Conservation (phyloP, 352 stramenopile species). For the Phytophthora agathidicida region DNA sequence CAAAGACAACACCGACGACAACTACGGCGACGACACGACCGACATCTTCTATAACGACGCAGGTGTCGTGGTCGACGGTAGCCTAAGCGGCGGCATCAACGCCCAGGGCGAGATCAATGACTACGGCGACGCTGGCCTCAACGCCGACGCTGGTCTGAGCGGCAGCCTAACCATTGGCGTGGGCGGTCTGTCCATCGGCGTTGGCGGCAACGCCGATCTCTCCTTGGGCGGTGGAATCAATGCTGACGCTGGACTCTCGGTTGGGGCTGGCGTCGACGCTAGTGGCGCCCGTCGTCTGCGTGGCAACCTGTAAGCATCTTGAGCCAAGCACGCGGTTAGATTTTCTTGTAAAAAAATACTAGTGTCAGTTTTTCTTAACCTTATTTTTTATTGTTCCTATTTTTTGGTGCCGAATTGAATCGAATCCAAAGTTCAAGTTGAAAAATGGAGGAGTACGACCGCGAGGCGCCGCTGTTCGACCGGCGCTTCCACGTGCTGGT, state of each 20-base stretch:
- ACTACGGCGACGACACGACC: too few species aligned
- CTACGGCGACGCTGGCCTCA: too few species aligned
- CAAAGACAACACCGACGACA: too few species aligned
- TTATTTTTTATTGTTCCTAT: too few species aligned
- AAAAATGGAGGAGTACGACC: conserved; percentile 86
- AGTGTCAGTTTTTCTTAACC: too few species aligned
- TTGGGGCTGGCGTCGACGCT: not conserved
- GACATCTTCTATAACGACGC: too few species aligned
- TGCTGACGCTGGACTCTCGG: conserved; percentile 2
- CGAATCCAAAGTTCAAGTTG: conserved; percentile 1
- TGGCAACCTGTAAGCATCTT: not conserved
- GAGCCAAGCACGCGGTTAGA: too few species aligned
- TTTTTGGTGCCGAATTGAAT: conserved; percentile 20
- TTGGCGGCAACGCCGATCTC: not conserved
- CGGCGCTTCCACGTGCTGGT: conserved; percentile 84
- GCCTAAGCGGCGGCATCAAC: not conserved
- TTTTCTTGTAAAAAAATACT: too few species aligned
- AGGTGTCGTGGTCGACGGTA: not conserved
- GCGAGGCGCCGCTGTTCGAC: conserved; percentile 84
- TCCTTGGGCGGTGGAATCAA: not conserved
- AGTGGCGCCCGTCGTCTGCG: conserved; percentile 4
- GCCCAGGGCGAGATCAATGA: too few species aligned
- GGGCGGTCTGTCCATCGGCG: not conserved
- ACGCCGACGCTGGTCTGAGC: too few species aligned
- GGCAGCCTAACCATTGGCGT: too few species aligned